phyloP scores from a whole-genome alignment of 257 asterid species.

The Orobanche coerulescens region DNA sequence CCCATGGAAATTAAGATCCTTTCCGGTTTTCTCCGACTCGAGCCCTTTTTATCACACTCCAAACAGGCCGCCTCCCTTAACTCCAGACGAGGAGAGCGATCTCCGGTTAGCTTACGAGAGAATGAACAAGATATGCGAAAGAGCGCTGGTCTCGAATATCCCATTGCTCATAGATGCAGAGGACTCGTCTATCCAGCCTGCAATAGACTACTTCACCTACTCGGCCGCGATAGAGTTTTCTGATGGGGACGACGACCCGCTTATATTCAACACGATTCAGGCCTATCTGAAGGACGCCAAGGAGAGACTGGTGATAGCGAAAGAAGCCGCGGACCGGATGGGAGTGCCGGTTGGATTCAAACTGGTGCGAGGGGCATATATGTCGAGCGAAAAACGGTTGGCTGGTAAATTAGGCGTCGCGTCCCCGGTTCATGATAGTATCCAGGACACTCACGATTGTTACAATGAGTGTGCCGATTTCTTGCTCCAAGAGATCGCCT shows the following conservation, averaged over 20 bases:
- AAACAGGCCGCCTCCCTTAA: constrained; percentile 38
- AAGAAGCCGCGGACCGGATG: constrained; percentile 47
- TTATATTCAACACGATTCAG: constrained; percentile 67
- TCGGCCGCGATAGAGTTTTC: constrained; percentile 39
- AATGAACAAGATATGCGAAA: constrained; percentile 35
- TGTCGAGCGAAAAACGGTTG: constrained; percentile 42
- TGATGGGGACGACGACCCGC: constrained; percentile 32
- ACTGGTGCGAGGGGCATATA: constrained; percentile 78
- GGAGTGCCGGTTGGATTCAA: constrained; percentile 65
- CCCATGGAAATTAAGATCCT: constrained; percentile 62
- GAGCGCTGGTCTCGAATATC: constrained; percentile 30
- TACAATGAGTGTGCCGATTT: constrained; percentile 50
- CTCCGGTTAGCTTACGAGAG: constrained; percentile 42
- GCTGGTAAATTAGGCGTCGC: constrained; percentile 36
- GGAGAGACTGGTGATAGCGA: constrained; percentile 44
- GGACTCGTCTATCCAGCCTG: constrained; percentile 67
- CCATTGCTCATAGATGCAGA: constrained; percentile 84
- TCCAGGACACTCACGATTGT: constrained; percentile 49
- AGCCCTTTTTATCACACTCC: constrained; percentile 76
- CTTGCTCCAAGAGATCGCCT: constrained; percentile 49
- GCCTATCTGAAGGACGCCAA: constrained; percentile 63
- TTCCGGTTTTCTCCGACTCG: constrained; percentile 52
- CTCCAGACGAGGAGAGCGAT: constrained; percentile 49
- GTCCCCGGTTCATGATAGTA: constrained; percentile 54
- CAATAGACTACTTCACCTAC: constrained; percentile 71